Conservation (phyloP, 2,329 filamentous ascomycete genomes). For the Daldinia sp. region DNA sequence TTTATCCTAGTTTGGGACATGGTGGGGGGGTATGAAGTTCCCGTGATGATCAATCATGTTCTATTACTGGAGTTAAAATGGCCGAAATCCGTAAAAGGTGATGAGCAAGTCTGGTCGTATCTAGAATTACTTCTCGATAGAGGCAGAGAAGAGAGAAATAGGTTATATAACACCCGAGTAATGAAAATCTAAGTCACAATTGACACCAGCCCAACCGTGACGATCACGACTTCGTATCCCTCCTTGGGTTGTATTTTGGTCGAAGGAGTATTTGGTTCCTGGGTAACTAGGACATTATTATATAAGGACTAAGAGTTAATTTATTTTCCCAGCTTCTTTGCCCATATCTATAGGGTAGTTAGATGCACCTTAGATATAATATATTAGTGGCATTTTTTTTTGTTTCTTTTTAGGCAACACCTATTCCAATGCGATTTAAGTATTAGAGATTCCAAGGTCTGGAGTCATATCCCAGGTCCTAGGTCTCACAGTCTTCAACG, state of each 20-base stretch:
- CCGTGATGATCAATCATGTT: constrained; percentile 22
- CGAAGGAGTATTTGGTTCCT: neutral
- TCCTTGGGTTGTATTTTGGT: neutral
- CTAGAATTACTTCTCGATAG: constrained; percentile 27
- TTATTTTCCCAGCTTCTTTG: no score
- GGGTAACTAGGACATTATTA: neutral
- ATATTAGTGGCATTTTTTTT: no score
- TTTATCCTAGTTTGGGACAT: constrained; percentile 10
- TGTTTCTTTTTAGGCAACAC: no score
- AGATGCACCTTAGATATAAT: no score
- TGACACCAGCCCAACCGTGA: neutral
- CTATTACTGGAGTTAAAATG: constrained; percentile 27
- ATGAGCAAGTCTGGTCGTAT: constrained; percentile 20
- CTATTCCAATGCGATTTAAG: no score
- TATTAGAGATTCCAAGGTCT: no score
- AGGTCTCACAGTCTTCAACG: no score
- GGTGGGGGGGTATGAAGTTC: constrained; percentile 10
- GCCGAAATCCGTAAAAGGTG: constrained; percentile 29
- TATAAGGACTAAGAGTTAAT: no score
- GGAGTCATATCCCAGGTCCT: no score
- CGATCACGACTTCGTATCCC: no score
- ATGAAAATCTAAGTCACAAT: constrained; percentile 24
- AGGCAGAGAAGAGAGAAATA: constrained; percentile 8
- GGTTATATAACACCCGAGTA: constrained; percentile 18
- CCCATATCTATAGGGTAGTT: no score